A percentile compares a stretch with the other conserved stretches of the same genome.
Evolutionary conservation across 768 basidiomycete genomes (phyloP).

Genomic region (Pleurotus tuoliensis): DNA sequence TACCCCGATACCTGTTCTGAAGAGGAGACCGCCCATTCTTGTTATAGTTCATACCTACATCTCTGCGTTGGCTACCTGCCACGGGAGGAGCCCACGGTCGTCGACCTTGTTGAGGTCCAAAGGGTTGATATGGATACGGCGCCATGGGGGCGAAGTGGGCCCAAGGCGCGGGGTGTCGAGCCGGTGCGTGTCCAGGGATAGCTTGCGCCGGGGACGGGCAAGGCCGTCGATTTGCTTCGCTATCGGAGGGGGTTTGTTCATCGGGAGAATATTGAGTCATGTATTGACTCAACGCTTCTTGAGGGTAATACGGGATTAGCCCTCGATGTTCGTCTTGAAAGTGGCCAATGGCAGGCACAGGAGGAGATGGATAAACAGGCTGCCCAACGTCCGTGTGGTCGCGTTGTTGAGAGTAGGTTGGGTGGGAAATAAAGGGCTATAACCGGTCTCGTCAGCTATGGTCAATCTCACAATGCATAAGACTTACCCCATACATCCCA

Average conservation of each 20-base stretch:
- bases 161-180: neutral
- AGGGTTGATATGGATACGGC: neutral
- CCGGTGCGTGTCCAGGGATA: neutral
- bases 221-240: neutral
- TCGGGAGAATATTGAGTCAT: neutral
- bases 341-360: slow-evolving; percentile 1
- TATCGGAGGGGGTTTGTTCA: no score
- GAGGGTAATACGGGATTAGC: neutral
- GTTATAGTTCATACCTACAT: no score
- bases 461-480: no score
- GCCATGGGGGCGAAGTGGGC: neutral
- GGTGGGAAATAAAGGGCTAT: neutral
- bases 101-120: no score
- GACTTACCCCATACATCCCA: neutral
- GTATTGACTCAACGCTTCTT: neutral
- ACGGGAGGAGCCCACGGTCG: no score
- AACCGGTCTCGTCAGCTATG: no score
- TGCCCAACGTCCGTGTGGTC: neutral
- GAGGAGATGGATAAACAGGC: neutral
- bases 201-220: neutral
- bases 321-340: slow-evolving; percentile 5
- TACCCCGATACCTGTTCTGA: no score
- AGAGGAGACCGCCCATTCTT: no score
- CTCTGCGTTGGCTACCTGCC: no score
- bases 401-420: neutral